A percentile compares a stretch with the other conserved stretches of the same genome.
These are phyloP conservation scores for Plasmodium vinckei DNA, from an alignment of 169 alveolate genomes.

Conservation along the genomic window DNA sequence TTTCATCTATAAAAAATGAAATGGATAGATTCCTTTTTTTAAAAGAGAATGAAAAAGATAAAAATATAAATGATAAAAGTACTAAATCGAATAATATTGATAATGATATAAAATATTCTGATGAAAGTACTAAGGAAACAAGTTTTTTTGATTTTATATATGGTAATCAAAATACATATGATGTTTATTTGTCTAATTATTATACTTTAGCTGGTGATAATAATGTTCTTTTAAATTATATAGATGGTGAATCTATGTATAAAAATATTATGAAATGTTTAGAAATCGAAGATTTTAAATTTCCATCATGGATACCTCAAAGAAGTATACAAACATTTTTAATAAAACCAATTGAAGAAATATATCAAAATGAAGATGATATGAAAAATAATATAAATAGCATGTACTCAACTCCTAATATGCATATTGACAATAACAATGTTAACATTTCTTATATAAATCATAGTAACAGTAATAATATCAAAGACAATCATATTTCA, in stretches of 20 bases:
- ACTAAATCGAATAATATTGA: conserved; percentile 1
- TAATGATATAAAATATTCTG: conserved; percentile 2
- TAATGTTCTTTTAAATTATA: conserved; percentile 60
- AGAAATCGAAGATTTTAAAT: conserved; percentile 38
- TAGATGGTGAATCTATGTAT: conserved; percentile 59
- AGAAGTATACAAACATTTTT: conserved; percentile 68
- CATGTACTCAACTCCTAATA: background rate
- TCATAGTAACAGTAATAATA: background rate
- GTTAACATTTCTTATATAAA: background rate
- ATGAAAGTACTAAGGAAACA: background rate
- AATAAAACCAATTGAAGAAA: conserved; percentile 41
- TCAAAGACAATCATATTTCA: background rate
- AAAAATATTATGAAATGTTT: conserved; percentile 71
- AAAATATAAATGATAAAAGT: conserved; percentile 29
- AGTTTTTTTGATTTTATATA: conserved; percentile 58
- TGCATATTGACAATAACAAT: background rate
- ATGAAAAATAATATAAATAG: background rate
- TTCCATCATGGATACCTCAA: conserved; percentile 76
- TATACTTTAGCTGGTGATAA: conserved; percentile 51
- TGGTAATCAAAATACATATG: conserved; percentile 71
- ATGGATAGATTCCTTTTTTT: conserved; percentile 37
- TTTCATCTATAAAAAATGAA: conserved; percentile 21
- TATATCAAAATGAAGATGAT: conserved; percentile 12
- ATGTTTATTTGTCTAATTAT: conserved; percentile 58
- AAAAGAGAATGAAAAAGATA: background rate